Percentiles rank a stretch among this genome's conserved stretches.
phyloP scores from a whole-genome alignment of 805 yeast genomes.

The Teunomyces funiuensis region DNA sequence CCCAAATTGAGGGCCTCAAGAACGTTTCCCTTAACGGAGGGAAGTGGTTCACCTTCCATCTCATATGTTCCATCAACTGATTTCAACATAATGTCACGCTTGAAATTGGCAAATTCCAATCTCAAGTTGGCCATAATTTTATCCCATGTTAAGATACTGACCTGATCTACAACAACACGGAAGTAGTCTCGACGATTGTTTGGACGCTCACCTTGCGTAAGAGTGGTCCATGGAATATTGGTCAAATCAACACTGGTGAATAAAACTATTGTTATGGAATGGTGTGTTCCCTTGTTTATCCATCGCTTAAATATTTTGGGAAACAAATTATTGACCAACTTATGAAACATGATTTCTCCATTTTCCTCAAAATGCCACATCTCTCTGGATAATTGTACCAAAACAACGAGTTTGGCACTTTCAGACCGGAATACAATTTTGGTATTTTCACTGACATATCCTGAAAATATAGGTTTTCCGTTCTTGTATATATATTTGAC shows the following conservation, averaged over 20 bases:
- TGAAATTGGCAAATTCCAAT: constrained; percentile 79
- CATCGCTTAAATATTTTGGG: constrained; percentile 88
- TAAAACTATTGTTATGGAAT: constrained; percentile 81
- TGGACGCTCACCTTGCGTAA: constrained; percentile 71
- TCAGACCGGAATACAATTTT: constrained; percentile 87
- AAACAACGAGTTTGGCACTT: constrained; percentile 76
- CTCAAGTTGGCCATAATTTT: constrained; percentile 86
- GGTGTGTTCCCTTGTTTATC: constrained; percentile 86
- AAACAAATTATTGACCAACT: constrained; percentile 85
- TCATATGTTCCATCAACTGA: constrained; percentile 18
- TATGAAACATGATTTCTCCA: constrained; percentile 92
- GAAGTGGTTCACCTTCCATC: constrained; percentile 52
- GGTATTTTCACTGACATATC: constrained; percentile 71
- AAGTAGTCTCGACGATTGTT: constrained; percentile 73
- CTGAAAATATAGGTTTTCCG: constrained; percentile 72
- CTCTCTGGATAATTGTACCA: constrained; percentile 87
- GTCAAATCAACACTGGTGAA: constrained; percentile 78
- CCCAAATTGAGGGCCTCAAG: constrained; percentile 87
- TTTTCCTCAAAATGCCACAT: constrained; percentile 99
- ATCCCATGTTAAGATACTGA: constrained; percentile 84
- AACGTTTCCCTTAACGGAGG: constrained; percentile 86
- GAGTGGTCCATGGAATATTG: constrained; percentile 50
- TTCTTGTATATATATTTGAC: constrained; percentile 63
- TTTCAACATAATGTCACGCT: constrained; percentile 65
- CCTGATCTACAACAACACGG: constrained; percentile 94